phyloP scores from a whole-genome alignment of 2,329 filamentous ascomycete species.

The Penicillium sp. region DNA sequence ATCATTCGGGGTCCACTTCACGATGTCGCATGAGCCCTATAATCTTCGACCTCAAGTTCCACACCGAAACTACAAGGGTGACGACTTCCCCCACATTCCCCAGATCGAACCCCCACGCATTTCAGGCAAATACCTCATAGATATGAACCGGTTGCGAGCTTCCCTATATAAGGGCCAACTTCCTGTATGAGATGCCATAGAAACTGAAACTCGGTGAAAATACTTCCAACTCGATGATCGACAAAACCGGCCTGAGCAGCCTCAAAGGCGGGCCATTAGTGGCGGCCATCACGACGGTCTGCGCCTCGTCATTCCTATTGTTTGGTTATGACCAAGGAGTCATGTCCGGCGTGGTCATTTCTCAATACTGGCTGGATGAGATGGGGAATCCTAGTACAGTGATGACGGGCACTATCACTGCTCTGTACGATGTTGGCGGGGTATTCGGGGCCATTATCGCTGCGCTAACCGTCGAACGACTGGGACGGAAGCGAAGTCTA shows the following conservation, averaged over 20 bases:
- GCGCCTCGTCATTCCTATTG: slow-evolving; percentile 43
- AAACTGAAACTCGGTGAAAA: not conserved
- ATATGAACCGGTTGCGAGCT: not conserved
- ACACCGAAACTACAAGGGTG: not conserved
- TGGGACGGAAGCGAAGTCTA: slow-evolving; percentile 28
- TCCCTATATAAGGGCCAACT: not conserved
- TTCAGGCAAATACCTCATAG: slow-evolving; percentile 8
- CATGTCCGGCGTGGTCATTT: slow-evolving; percentile 28
- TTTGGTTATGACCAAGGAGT: slow-evolving; percentile 29
- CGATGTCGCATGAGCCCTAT: not conserved
- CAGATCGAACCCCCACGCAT: slow-evolving; percentile 14
- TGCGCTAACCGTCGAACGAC: slow-evolving; percentile 21
- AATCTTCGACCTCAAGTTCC: not conserved
- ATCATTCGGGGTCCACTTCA: slow-evolving; percentile 10
- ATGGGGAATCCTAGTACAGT: slow-evolving; percentile 25
- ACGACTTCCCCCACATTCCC: slow-evolving; percentile 10
- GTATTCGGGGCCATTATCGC: slow-evolving; percentile 26
- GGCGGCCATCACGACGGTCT: slow-evolving; percentile 24
- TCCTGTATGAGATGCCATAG: not conserved
- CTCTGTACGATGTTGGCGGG: slow-evolving; percentile 28
- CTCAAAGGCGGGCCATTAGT: slow-evolving; percentile 20
- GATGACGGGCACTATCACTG: slow-evolving; percentile 29
- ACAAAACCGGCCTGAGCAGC: slow-evolving; percentile 13
- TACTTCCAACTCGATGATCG: slow-evolving; percentile 2
- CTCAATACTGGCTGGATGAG: slow-evolving; percentile 22